Evolutionary conservation across 169 alveolate genomes (phyloP).

Genomic region (Theileria annulata): DNA sequence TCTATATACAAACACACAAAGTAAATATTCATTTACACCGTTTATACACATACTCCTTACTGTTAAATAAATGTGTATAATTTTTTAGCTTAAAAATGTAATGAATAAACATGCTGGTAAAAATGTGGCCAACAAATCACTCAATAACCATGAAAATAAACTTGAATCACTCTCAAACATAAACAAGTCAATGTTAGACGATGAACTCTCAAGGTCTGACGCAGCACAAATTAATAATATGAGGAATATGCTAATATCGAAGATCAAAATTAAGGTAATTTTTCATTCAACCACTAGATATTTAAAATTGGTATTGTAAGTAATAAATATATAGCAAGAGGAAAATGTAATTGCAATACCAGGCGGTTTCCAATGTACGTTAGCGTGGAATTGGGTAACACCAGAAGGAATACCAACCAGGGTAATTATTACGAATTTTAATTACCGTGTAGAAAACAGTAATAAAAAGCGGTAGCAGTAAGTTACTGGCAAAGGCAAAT

Average conservation of each 20-base stretch:
- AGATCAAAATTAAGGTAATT: slow-evolving; percentile 30
- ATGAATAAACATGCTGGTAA: background rate
- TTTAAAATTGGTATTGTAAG: no score
- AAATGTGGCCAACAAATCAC: background rate
- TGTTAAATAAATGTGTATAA: background rate
- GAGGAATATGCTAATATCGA: slow-evolving; percentile 14
- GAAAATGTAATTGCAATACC: background rate
- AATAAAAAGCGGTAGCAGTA: slow-evolving; percentile 28
- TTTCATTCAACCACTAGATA: background rate
- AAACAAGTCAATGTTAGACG: background rate
- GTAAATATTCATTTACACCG: background rate
- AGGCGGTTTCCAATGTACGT: slow-evolving; percentile 56
- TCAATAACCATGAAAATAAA: no score
- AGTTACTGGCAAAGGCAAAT: slow-evolving; percentile 56
- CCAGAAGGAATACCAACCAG: slow-evolving; percentile 4
- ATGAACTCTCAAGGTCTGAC: slow-evolving; percentile 47
- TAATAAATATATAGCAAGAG: slow-evolving; percentile 6
- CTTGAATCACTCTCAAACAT: no score
- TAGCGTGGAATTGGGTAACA: slow-evolving; percentile 53
- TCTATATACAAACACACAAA: slow-evolving; percentile 32
- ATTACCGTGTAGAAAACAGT: slow-evolving; percentile 17
- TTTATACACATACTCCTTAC: background rate
- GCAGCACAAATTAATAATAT: slow-evolving; percentile 48
- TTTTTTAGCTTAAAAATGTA: background rate
- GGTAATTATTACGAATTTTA: slow-evolving; percentile 1